Conservation (phyloP, 1,284 basidiomycete species). For the Neonothopanus nambi region DNA sequence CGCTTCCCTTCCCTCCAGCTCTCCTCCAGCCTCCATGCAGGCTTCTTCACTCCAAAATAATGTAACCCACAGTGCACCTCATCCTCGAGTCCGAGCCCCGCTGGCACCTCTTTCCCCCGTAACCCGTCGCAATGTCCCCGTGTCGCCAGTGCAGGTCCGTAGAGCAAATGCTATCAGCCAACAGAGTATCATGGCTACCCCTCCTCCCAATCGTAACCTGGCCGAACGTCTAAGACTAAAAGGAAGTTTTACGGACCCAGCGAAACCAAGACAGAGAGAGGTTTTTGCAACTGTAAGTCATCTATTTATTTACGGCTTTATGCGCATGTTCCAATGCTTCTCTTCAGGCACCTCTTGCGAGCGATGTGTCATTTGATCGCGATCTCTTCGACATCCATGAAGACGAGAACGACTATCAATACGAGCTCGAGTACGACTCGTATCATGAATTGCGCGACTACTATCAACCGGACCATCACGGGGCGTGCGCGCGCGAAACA, state of each 20-base stretch:
- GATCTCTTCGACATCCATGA: constrained; percentile 76
- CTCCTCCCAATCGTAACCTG: constrained; percentile 63
- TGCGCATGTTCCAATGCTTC: constrained; percentile 19
- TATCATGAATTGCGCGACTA: constrained; percentile 31
- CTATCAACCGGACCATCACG: constrained; percentile 3
- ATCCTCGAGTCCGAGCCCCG: not conserved
- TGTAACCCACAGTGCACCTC: constrained; percentile 5
- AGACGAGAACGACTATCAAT: constrained; percentile 65
- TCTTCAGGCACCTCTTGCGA: constrained; percentile 25
- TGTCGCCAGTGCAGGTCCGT: constrained; percentile 18
- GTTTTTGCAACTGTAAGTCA: constrained; percentile 46
- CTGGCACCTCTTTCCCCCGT: constrained; percentile 18
- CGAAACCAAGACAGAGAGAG: constrained; percentile 63
- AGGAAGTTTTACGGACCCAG: constrained; percentile 73
- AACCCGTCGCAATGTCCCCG: constrained; percentile 16
- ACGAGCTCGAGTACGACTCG: constrained; percentile 35
- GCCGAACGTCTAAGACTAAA: constrained; percentile 61
- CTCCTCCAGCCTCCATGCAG: not conserved
- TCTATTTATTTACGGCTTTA: constrained; percentile 8
- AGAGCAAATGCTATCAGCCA: constrained; percentile 13
- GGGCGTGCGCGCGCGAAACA: not conserved
- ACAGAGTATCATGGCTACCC: constrained; percentile 48
- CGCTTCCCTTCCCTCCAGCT: constrained; percentile 15
- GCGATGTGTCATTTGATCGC: constrained; percentile 51
- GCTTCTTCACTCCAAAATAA: not conserved